Evolutionary conservation across 345 rosid genomes (phyloP).

Genomic region (Leavenworthia alabamica): DNA sequence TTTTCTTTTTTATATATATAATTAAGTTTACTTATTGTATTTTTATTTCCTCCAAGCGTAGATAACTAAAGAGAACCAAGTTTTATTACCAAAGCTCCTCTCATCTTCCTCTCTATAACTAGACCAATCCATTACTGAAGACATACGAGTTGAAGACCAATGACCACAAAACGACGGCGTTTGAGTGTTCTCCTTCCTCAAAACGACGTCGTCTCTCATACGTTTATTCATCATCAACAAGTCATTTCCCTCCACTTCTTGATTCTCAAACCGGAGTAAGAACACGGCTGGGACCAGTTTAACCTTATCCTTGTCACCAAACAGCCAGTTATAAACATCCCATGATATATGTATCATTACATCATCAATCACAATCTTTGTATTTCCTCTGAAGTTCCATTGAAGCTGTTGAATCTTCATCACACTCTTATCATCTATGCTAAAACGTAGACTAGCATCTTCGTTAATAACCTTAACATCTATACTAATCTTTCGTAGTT

Average conservation of each 20-base stretch:
- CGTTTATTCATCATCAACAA: conserved; percentile 22
- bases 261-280: conserved; percentile 65
- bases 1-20: too few species aligned
- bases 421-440: conserved; percentile 50
- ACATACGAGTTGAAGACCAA: conserved; percentile 26
- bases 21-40: not conserved
- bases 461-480: conserved; percentile 43
- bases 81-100: conserved; percentile 22
- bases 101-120: conserved; percentile 32
- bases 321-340: conserved; percentile 89
- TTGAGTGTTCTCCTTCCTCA: conserved; percentile 39
- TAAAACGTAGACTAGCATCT: conserved; percentile 35
- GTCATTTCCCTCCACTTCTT: conserved; percentile 18
- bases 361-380: conserved; percentile 60
- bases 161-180: conserved; percentile 62
- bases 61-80: conserved; percentile 70
- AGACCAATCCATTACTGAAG: conserved; percentile 77
- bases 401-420: conserved; percentile 57
- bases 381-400: conserved; percentile 89
- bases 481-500: conserved; percentile 47
- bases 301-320: conserved; percentile 25
- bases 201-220: conserved; percentile 22
- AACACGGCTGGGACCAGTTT: conserved; percentile 52
- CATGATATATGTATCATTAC: conserved; percentile 67
- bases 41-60: conserved; percentile 62